Percentiles rank a stretch among this genome's conserved stretches.
Conservation (phyloP, 768 basidiomycete species). For the Russula vinacea region DNA sequence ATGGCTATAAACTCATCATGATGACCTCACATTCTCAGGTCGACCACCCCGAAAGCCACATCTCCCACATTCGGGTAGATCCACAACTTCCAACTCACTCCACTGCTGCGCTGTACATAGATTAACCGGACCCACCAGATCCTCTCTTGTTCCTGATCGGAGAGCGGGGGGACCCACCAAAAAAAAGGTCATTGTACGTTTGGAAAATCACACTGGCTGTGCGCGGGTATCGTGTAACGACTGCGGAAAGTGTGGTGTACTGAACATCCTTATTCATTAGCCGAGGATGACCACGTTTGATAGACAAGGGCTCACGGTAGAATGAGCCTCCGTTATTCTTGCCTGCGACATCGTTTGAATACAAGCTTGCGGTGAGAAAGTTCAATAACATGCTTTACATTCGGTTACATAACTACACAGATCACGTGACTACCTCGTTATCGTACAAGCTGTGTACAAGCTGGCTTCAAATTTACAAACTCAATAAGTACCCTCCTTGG, state of each 20-base stretch:
- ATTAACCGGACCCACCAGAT: neutral
- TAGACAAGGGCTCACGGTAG: neutral
- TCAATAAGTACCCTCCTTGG: conserved; percentile 17
- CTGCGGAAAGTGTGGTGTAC: conserved; percentile 16
- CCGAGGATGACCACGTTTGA: neutral
- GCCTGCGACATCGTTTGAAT: neutral
- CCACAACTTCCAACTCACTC: conserved; percentile 22
- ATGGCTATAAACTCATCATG: neutral
- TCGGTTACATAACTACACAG: neutral
- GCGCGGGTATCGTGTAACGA: conserved; percentile 15
- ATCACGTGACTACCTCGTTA: neutral
- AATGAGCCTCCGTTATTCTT: conserved; percentile 8
- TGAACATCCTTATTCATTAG: neutral
- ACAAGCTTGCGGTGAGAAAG: no score
- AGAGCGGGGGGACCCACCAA: conserved; percentile 5
- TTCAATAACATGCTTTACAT: no score
- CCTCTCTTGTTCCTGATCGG: neutral
- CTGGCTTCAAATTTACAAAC: neutral
- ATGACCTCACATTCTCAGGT: conserved; percentile 17
- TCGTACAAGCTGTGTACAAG: conserved; percentile 6
- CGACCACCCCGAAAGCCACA: conserved; percentile 24
- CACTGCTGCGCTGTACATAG: conserved; percentile 21
- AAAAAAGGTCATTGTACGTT: conserved; percentile 28
- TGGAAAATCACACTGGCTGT: conserved; percentile 24
- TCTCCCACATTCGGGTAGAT: conserved; percentile 26